Base-by-base conservation (phyloP, 768 basidiomycete genomes). In the Lactifluus hygrophoroides region DNA sequence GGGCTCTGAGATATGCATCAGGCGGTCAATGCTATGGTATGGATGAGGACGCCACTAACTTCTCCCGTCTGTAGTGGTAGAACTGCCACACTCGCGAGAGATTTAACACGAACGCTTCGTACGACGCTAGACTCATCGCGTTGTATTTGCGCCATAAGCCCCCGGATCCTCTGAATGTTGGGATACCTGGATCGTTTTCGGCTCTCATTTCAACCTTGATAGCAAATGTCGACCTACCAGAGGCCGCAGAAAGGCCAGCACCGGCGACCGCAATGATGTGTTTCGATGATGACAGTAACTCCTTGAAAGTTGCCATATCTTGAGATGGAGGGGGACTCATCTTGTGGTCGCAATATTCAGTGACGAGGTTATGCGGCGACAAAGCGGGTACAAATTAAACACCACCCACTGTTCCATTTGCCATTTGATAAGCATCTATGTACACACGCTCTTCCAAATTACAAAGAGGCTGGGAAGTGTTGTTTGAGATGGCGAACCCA, bases 201-300 rank as follows among this genome's bases (percentile, higher is more conserved):
- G 9, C 28, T 19, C 30, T 16, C n/a, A 38, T 54, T 19, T 51
- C 60, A 56, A 35, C 19, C 17, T 11, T n/a, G 47, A n/a, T 16
- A 11, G 8, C 28, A n/a, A 10, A 56, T 17, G 21, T 53, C 5
- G 10, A 54, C 69, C 34, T 54, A 81, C 82, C 82, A 44, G 83
- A 62, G 8, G 79, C 81, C 53, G 82, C 82, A 23, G 82, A 84
- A n/a, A 85, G 72, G 3, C 83, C 83, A 30, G 84, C 83, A 6
- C 83, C 83, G 19, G 76, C 74, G 1, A 79, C 66, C 11, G 73
- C 74, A 8, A 78, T 68, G 50, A 77, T 72, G 50, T 70, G 67
- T 58, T 74, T 76, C 14, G 50, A 56, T n/a, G 38, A 51, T 21
- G 47, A 43, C 8, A 62, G 32, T 10, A 58, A n/a, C 21, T 54